phyloP scores from a whole-genome alignment of 768 basidiomycete genomes.

The Suillus alpinus region DNA sequence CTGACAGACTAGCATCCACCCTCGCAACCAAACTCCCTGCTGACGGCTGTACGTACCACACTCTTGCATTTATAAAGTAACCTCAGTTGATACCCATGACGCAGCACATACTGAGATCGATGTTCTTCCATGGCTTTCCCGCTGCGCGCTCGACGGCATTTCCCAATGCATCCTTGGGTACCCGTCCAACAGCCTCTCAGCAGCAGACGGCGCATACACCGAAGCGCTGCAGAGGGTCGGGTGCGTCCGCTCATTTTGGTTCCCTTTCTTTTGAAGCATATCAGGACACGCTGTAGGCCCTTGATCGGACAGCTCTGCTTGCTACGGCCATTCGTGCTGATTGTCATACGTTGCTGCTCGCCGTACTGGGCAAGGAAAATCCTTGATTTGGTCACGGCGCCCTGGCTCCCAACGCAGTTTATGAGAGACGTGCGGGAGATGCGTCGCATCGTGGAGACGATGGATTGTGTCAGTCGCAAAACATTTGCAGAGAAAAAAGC shows the following conservation, averaged over 20 bases:
- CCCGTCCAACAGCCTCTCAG: conserved; percentile 30
- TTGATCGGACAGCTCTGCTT: conserved; percentile 20
- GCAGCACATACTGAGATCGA: conserved; percentile 19
- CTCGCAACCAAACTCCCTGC: conserved; percentile 18
- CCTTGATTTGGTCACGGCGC: conserved; percentile 12
- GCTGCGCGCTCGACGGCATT: conserved; percentile 47
- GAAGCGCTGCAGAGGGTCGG: conserved; percentile 23
- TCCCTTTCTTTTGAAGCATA: background rate
- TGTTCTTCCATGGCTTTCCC: conserved; percentile 34
- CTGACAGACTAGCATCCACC: conserved; percentile 19
- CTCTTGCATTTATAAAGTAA: conserved; percentile 1
- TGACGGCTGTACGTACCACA: conserved; percentile 26
- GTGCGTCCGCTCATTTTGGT: conserved; percentile 18
- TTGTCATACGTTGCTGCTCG: conserved; percentile 26
- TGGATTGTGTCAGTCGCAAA: conserved; percentile 39
- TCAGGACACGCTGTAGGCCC: conserved; percentile 15
- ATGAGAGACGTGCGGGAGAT: conserved; percentile 37
- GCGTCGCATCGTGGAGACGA: conserved; percentile 44
- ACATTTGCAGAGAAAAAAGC: conserved; percentile 38
- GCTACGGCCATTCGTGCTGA: conserved; percentile 29
- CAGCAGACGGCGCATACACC: conserved; percentile 10
- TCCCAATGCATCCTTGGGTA: conserved; percentile 46
- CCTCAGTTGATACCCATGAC: background rate
- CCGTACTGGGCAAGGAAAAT: conserved; percentile 29
- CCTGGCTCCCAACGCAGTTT: conserved; percentile 5